Percentiles rank a stretch among this genome's conserved stretches.
phyloP scores from a whole-genome alignment of 2,329 filamentous ascomycete genomes.

The Akanthomyces uredinophilus region DNA sequence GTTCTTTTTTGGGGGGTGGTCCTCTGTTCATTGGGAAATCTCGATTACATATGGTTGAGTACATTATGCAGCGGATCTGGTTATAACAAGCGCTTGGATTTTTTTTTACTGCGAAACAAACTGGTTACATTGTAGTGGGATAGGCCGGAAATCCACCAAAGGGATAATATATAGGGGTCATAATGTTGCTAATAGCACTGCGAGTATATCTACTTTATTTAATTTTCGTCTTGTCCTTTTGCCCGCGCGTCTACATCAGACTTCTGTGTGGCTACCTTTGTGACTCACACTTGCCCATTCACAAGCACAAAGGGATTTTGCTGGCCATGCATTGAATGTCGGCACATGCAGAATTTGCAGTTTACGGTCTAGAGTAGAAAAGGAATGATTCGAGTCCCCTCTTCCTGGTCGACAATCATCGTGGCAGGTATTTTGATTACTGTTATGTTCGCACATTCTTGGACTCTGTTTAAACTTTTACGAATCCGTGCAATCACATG shows the following conservation, averaged over 20 bases:
- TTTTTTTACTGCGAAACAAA: neutral
- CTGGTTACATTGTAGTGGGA: neutral
- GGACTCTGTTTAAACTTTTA: no score
- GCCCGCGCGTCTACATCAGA: neutral
- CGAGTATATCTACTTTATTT: neutral
- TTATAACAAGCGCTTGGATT: slow-evolving; percentile 5
- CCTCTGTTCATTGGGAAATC: neutral
- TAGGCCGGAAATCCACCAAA: neutral
- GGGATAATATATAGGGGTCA: neutral
- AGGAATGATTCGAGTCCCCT: no score
- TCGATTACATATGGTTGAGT: neutral
- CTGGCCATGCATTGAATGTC: no score
- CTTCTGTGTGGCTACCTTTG: no score
- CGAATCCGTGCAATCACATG: no score
- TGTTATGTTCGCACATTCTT: no score
- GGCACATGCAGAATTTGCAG: no score
- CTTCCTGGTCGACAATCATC: no score
- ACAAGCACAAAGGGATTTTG: no score
- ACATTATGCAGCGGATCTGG: neutral
- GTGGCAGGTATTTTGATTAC: no score
- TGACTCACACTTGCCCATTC: no score
- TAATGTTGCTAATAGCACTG: neutral
- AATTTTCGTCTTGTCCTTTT: neutral
- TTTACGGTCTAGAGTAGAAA: no score
- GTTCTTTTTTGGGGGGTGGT: neutral